These are phyloP conservation scores for Protea cynaroides DNA, from an alignment of 164 flowering plant species.

Conservation along the genomic window DNA sequence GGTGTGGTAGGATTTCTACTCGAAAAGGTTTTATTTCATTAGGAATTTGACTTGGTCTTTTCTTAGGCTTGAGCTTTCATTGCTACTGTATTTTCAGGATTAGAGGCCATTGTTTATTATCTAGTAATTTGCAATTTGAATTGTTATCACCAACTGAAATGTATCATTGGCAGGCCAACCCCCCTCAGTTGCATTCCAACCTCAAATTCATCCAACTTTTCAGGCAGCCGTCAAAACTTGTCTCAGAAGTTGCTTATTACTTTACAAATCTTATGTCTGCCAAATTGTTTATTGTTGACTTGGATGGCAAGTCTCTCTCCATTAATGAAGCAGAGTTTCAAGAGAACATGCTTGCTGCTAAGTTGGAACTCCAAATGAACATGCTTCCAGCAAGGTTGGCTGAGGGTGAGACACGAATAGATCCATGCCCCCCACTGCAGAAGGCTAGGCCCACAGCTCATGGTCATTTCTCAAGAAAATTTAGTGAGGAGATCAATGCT, in stretches of 20 bases:
- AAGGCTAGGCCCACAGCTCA: not conserved
- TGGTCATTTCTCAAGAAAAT: slow-evolving; percentile 13
- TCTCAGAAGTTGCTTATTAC: slow-evolving; percentile 49
- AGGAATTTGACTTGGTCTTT: too few relatives aligned
- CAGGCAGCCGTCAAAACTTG: slow-evolving; percentile 37
- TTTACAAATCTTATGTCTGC: slow-evolving; percentile 47
- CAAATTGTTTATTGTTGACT: slow-evolving; percentile 33
- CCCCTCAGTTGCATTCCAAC: slow-evolving; percentile 54
- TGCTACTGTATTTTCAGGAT: too few relatives aligned
- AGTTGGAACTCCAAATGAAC: slow-evolving; percentile 31
- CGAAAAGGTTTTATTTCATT: too few relatives aligned
- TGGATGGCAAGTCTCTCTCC: slow-evolving; percentile 42
- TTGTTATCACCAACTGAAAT: too few relatives aligned
- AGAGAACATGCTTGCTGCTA: slow-evolving; percentile 39
- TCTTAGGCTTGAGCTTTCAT: too few relatives aligned
- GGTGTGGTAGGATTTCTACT: too few relatives aligned
- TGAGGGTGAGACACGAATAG: slow-evolving; percentile 4
- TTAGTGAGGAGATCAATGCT: slow-evolving; percentile 3
- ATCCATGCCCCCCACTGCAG: not conserved
- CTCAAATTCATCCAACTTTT: slow-evolving; percentile 43
- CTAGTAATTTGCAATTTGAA: too few relatives aligned
- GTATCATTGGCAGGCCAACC: slow-evolving; percentile 39
- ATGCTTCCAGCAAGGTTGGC: slow-evolving; percentile 36
- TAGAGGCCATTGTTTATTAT: too few relatives aligned
- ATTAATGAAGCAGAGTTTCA: slow-evolving; percentile 45